Conservation (phyloP, 495 filamentous ascomycete species). For the Neurospora sp. region DNA sequence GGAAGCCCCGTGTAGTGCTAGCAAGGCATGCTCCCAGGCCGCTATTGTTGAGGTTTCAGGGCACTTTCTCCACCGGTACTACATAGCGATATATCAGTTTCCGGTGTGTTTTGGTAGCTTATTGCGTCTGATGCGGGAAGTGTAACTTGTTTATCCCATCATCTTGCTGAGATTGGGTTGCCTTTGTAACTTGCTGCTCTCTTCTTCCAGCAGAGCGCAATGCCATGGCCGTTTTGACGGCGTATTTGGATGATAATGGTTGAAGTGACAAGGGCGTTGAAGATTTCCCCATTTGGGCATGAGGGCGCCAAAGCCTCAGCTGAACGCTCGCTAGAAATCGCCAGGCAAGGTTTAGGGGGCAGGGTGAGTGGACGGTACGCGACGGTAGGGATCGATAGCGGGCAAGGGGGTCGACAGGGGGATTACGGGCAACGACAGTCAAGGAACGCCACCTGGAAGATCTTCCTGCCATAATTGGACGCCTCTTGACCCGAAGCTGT, state of each 20-base stretch:
- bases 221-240: background rate
- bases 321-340: constrained; percentile 26
- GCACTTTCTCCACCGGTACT: background rate
- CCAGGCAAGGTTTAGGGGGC: constrained; percentile 18
- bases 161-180: background rate
- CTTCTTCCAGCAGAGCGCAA: background rate
- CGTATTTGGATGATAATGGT: background rate
- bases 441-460: constrained; percentile 19
- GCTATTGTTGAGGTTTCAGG: background rate
- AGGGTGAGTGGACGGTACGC: background rate
- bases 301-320: constrained; percentile 22
- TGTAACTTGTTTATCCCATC: background rate
- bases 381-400: background rate
- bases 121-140: background rate
- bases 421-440: constrained; percentile 2
- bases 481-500: constrained; percentile 25
- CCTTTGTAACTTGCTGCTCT: background rate
- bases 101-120: background rate
- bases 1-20: background rate
- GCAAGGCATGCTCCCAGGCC: background rate
- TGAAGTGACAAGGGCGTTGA: background rate
- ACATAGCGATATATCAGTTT: background rate
- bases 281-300: constrained; percentile 14
- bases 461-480: constrained; percentile 16
- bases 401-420: background rate